These are phyloP conservation scores for Ophiostoma angusticollis DNA, from an alignment of 2,329 filamentous ascomycete species.

Conservation along the genomic window DNA sequence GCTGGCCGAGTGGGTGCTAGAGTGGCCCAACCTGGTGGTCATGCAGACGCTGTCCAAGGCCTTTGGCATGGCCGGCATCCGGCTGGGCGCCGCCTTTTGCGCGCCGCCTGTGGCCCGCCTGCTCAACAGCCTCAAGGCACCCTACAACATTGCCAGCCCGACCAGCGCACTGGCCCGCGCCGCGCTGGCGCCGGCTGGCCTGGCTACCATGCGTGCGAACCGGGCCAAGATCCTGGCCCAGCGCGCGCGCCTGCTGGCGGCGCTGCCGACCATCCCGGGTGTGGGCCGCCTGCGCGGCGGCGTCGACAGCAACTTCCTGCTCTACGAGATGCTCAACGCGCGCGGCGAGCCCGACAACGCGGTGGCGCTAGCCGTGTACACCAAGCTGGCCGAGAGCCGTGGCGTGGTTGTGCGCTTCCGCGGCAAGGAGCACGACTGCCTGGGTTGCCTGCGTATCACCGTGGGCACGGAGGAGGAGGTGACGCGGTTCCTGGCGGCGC, in stretches of 20 bases:
- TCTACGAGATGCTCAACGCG: constrained; percentile 73
- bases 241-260: constrained; percentile 59
- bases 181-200: constrained; percentile 53
- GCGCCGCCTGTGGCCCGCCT: constrained; percentile 60
- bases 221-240: constrained; percentile 59
- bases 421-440: constrained; percentile 81
- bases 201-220: constrained; percentile 61
- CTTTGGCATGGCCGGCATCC: constrained; percentile 88
- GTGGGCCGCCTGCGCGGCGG: constrained; percentile 75
- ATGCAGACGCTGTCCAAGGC: constrained; percentile 99
- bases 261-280: constrained; percentile 63
- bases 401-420: constrained; percentile 90
- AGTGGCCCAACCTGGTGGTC: constrained; percentile 91
- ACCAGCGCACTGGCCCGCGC: constrained; percentile 69
- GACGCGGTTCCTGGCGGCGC: constrained; percentile 58
- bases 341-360: constrained; percentile 65
- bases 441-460: constrained; percentile 81
- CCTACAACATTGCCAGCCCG: constrained; percentile 87
- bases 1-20: constrained; percentile 79
- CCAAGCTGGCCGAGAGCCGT: constrained; percentile 67
- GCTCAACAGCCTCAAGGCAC: constrained; percentile 86
- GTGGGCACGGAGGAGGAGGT: constrained; percentile 85
- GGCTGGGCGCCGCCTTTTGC: constrained; percentile 76
- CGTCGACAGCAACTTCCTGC: constrained; percentile 70
- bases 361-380: constrained; percentile 67